A percentile compares a stretch with the other conserved stretches of the same genome.
phyloP scores from a whole-genome alignment of 306 rosid genomes.

The Senna siamea region DNA sequence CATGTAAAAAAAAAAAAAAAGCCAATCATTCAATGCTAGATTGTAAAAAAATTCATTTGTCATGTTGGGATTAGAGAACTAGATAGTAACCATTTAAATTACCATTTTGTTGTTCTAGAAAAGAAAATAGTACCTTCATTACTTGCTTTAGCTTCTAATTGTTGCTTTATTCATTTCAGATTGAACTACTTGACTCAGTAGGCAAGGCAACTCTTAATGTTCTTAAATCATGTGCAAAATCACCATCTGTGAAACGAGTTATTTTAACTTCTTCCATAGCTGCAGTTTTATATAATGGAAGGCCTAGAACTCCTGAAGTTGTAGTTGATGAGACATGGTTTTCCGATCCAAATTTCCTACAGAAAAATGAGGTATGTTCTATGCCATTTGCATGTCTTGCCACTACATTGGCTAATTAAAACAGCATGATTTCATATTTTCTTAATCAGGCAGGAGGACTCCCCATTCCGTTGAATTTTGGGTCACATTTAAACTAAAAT shows the following conservation, averaged over 20 bases:
- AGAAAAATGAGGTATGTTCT: not conserved
- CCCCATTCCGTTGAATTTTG: not conserved
- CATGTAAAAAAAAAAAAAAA: too few relatives aligned
- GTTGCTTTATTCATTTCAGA: not conserved
- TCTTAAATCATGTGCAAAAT: constrained; percentile 33
- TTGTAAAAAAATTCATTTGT: too few relatives aligned
- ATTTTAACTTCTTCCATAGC: constrained; percentile 13
- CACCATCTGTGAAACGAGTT: constrained; percentile 21
- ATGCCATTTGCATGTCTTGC: not conserved
- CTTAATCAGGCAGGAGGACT: not conserved
- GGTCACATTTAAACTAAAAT: not conserved
- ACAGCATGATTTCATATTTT: not conserved
- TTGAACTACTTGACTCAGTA: constrained; percentile 19
- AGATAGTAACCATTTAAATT: not conserved
- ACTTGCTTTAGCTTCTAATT: not conserved
- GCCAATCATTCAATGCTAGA: too few relatives aligned
- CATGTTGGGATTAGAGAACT: too few relatives aligned
- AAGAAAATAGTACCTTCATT: not conserved
- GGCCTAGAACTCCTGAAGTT: constrained; percentile 9
- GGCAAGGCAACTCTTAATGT: constrained; percentile 25
- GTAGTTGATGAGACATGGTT: constrained; percentile 32
- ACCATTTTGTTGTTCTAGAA: too few relatives aligned
- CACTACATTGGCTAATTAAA: not conserved
- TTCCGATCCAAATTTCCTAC: constrained; percentile 13
- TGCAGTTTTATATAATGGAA: not conserved